Percentiles rank a stretch among this genome's conserved stretches.
Conservation (phyloP, 106 monocot species). For the Posidonia australis region DNA sequence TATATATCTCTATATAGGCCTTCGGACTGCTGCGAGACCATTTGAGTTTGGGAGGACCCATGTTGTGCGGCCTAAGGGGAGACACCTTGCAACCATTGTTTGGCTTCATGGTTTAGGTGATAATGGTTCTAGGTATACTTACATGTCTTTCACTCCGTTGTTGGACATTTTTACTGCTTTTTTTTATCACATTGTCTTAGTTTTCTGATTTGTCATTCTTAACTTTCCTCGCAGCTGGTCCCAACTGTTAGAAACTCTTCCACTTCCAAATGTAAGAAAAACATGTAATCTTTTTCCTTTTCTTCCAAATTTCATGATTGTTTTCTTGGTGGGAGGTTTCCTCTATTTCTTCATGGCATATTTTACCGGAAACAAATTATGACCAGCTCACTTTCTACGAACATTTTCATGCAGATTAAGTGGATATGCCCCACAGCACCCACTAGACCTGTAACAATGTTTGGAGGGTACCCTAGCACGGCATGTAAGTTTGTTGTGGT, state of each 20-base stretch:
- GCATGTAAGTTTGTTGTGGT: conserved; percentile 43
- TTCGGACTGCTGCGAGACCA: conserved; percentile 9
- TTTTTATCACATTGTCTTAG: not conserved
- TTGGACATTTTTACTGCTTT: not conserved
- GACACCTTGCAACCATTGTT: conserved; percentile 69
- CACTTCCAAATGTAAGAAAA: conserved; percentile 79
- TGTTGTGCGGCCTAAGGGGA: conserved; percentile 79
- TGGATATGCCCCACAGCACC: conserved; percentile 99
- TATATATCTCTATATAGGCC: not conserved
- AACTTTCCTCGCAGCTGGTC: conserved; percentile 61
- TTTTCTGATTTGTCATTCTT: not conserved
- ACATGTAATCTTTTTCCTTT: not conserved
- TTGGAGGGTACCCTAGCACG: conserved; percentile 89
- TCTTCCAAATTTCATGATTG: not conserved
- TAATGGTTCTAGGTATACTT: conserved; percentile 64
- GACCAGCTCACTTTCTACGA: no score
- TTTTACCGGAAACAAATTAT: not conserved
- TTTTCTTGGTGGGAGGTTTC: not conserved
- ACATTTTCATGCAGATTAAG: conserved; percentile 47
- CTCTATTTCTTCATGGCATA: not conserved
- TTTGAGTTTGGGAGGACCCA: conserved; percentile 83
- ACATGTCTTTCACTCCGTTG: not conserved
- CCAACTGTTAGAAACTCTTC: conserved; percentile 84
- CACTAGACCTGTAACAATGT: conserved; percentile 63
- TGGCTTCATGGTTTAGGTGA: conserved; percentile 98